Base-by-base conservation (phyloP, 2,329 filamentous ascomycete genomes). In the Lecanicillium sp. region DNA sequence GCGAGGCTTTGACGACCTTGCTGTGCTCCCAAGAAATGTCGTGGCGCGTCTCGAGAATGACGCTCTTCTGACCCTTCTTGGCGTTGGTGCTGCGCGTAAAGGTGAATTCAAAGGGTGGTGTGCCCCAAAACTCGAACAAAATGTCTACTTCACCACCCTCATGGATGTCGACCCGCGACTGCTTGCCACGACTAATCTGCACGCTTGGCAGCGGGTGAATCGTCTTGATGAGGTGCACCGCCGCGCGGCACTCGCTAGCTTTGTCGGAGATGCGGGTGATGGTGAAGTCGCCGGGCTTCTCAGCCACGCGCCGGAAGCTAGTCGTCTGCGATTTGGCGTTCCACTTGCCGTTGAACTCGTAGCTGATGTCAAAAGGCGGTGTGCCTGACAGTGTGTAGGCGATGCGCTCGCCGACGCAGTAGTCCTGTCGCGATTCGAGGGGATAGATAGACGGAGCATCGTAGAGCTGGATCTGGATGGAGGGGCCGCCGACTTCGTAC, bases 91-190 rank as follows among this genome's bases (percentile, higher is more conserved):
- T 93, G 52, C 93, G 79, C 17, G 90, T 97, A 65, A 95, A 97
- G 49, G 91, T 96, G 63, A 97, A 98, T 67, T 97, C 93, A 60
- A 98, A 98, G 1, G 93, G 93, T 52, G 93, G 90, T 5, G 87
- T 90, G 49, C 94, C 93, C 72, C 87, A 90, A 68, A 98, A 98
- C 59, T 95, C 87, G 58, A 98, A 97, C 7, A 89, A 71, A 44
- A 98, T 90, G 62, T 96, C 88, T 1, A 93, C 90, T 63, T 94
- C 87, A 52, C 90, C 90, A 56, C 93, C 93, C 71, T 98, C 91
- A 64, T 97, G 94, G 53, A 98, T 98, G 62, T 97, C 93, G 29
- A 94, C 84, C 55, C 86, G 82, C 6, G 83, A 80, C 51, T 87
- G 83, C 52, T 79, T 79, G 24, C 94, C 94, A 59, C 88, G 87